A percentile compares a stretch with the other conserved stretches of the same genome.
Evolutionary conservation across 164 flowering plant genomes (phyloP).

Genomic region (Umbellularia californica): DNA sequence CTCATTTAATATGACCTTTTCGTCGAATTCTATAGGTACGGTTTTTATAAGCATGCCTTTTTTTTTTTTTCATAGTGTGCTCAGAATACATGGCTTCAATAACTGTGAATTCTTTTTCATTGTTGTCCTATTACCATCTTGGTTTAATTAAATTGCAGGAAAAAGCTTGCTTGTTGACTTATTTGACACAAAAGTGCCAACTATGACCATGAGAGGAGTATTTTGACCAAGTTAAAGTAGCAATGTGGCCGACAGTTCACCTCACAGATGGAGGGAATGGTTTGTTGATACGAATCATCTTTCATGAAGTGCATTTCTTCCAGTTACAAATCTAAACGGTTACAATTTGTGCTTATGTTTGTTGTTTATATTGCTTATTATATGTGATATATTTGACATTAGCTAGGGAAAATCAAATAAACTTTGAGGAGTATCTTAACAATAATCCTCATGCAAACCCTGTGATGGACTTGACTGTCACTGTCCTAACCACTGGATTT

Average conservation of each 20-base stretch:
- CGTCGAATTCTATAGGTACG: conserved; percentile 87
- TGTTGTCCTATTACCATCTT: neutral
- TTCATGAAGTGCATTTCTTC: neutral
- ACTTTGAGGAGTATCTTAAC: no score
- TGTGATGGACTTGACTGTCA: no score
- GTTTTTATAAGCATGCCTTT: neutral
- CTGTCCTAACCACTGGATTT: no score
- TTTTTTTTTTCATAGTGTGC: neutral
- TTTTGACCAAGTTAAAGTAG: conserved; percentile 78
- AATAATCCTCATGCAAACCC: no score
- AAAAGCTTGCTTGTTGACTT: conserved; percentile 88
- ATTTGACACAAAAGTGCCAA: conserved; percentile 87
- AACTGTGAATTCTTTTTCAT: neutral
- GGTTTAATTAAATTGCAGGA: conserved; percentile 35
- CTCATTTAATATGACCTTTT: conserved; percentile 43
- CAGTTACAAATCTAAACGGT: neutral
- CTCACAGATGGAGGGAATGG: conserved; percentile 99
- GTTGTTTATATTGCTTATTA: no score
- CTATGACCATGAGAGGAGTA: conserved; percentile 91
- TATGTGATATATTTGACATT: no score
- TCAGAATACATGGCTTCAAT: no score
- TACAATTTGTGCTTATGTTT: conserved; percentile 6
- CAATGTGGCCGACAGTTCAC: conserved; percentile 97
- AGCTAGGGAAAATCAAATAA: no score
- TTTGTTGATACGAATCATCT: conserved; percentile 13